phyloP scores from a whole-genome alignment of 2,329 filamentous ascomycete genomes.

The Pseudogymnoascus sp. region DNA sequence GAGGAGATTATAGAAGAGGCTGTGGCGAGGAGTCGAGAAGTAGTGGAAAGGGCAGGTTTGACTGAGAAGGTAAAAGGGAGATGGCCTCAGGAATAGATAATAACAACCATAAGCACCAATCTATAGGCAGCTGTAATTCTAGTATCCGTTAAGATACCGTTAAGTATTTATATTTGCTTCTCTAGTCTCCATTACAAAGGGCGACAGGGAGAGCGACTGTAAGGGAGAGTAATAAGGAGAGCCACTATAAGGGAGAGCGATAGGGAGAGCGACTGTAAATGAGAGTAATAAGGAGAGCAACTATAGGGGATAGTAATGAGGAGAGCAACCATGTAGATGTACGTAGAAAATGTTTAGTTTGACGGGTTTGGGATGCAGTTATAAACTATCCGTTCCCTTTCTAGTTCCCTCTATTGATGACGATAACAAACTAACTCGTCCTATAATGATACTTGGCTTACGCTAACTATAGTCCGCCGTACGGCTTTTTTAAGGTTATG shows the following conservation, averaged over 20 bases:
- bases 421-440: neutral
- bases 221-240: no score
- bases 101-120: neutral
- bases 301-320: no score
- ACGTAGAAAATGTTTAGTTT: no score
- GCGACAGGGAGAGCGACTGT: no score
- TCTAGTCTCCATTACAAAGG: no score
- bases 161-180: no score
- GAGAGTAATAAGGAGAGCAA: no score
- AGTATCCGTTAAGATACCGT: neutral
- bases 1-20: constrained; percentile 33
- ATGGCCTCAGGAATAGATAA: constrained; percentile 29
- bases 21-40: constrained; percentile 28
- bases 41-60: constrained; percentile 33
- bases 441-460: neutral
- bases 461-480: neutral
- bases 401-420: neutral
- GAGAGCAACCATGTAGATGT: no score
- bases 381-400: neutral
- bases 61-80: constrained; percentile 29
- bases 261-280: no score
- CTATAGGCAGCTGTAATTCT: neutral
- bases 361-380: neutral
- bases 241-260: no score
- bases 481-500: neutral